phyloP scores from a whole-genome alignment of 1,284 basidiomycete species.

The Malassezia arunalokei region DNA sequence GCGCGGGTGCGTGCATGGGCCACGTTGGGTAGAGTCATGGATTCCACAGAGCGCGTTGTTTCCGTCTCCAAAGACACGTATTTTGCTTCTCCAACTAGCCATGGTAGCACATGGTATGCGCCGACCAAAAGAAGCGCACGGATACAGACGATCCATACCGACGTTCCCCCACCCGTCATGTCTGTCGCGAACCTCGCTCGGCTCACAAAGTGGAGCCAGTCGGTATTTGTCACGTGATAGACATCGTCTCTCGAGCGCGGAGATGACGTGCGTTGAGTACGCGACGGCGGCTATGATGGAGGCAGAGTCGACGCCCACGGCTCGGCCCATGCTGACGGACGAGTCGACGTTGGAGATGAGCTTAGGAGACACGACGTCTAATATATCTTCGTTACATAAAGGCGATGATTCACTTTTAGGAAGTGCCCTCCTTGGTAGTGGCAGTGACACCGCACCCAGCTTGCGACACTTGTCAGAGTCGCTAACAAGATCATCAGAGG shows the following conservation, averaged over 20 bases:
- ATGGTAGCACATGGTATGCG: constrained; percentile 24
- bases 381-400: constrained; percentile 4
- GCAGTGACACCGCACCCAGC: constrained; percentile 11
- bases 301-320: constrained; percentile 3
- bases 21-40: constrained; percentile 18
- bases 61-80: constrained; percentile 31
- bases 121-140: constrained; percentile 19
- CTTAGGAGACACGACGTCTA: neutral
- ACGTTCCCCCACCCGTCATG: neutral
- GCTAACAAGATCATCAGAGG: neutral
- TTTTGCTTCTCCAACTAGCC: constrained; percentile 33
- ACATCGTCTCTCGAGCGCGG: neutral
- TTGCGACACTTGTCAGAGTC: constrained; percentile 1
- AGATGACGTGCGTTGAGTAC: neutral
- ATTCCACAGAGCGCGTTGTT: neutral
- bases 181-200: neutral
- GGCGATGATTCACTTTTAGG: constrained; percentile 25
- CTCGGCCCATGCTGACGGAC: neutral
- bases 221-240: neutral
- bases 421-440: constrained; percentile 19
- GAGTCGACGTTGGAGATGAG: constrained; percentile 6
- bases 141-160: constrained; percentile 18
- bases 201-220: neutral
- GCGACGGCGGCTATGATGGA: neutral
- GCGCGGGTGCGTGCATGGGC: constrained; percentile 9